Conservation (phyloP, 352 stramenopile species). For the Globisporangium rhizosaccharum region DNA sequence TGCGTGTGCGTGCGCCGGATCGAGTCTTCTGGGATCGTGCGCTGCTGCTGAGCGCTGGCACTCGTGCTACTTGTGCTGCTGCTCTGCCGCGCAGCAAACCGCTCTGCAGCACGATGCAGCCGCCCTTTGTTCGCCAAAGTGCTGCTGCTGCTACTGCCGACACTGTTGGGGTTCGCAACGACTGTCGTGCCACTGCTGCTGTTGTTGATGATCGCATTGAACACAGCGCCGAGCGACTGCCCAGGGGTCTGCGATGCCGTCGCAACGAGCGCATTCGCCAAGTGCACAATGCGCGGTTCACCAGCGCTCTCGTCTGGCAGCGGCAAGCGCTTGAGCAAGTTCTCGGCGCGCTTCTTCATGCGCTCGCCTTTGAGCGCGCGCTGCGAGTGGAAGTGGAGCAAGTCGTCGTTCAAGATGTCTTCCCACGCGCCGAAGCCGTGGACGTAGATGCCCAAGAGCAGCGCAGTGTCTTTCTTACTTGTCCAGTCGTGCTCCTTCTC, state of each 20-base stretch:
- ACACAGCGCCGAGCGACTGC: slow-evolving; percentile 58
- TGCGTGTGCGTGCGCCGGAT: slow-evolving; percentile 32
- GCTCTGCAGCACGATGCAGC: slow-evolving; percentile 63
- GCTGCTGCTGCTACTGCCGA: slow-evolving; percentile 37
- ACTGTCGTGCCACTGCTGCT: neutral
- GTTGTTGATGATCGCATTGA: slow-evolving; percentile 76
- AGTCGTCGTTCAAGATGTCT: slow-evolving; percentile 80
- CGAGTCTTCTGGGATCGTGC: slow-evolving; percentile 26
- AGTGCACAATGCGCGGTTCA: slow-evolving; percentile 58
- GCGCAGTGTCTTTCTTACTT: slow-evolving; percentile 64
- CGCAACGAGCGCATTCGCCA: slow-evolving; percentile 34
- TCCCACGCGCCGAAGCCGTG: slow-evolving; percentile 85
- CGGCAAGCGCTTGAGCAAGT: slow-evolving; percentile 69
- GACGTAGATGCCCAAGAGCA: slow-evolving; percentile 79
- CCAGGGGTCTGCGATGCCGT: slow-evolving; percentile 26
- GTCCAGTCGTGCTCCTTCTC: slow-evolving; percentile 84
- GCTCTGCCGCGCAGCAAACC: slow-evolving; percentile 42
- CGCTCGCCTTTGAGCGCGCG: slow-evolving; percentile 77
- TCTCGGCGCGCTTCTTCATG: slow-evolving; percentile 81
- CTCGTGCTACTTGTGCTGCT: slow-evolving; percentile 17
- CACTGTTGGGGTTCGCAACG: slow-evolving; percentile 3
- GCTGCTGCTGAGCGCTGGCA: neutral
- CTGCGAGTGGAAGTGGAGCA: slow-evolving; percentile 75
- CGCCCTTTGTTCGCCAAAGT: slow-evolving; percentile 32
- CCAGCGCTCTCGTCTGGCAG: slow-evolving; percentile 39